Evolutionary conservation across 179 eudicot genomes (phyloP).

Genomic region (Beta macrorhiza): DNA sequence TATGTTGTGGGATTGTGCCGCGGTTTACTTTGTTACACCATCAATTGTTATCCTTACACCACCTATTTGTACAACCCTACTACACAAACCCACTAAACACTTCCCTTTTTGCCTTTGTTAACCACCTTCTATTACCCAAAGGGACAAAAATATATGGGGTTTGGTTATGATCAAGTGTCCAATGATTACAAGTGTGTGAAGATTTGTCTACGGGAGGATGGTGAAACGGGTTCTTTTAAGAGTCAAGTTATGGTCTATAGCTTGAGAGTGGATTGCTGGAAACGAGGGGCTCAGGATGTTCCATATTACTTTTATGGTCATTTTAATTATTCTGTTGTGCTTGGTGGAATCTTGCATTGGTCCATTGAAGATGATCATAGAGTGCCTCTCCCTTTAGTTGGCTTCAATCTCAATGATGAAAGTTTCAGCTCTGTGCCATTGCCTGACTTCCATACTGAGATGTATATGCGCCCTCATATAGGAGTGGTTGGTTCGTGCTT

Average conservation of each 20-base stretch:
- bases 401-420: constrained; percentile 19
- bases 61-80: constrained; percentile 21
- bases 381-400: constrained; percentile 5
- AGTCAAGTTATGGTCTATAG: constrained; percentile 24
- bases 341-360: constrained; percentile 13
- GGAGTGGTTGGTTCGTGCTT: constrained; percentile 24
- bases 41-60: background rate
- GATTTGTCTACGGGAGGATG: background rate
- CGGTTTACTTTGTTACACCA: constrained; percentile 14
- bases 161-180: constrained; percentile 16
- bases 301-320: background rate
- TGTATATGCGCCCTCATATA: background rate
- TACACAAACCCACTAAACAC: constrained; percentile 21
- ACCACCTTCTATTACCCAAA: too few species aligned
- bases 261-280: constrained; percentile 18
- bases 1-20: constrained; percentile 19
- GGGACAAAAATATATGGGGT: background rate
- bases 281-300: constrained; percentile 14
- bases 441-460: background rate
- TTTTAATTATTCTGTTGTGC: background rate
- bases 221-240: background rate
- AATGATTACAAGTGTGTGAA: constrained; percentile 9
- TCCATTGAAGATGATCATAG: background rate
- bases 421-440: constrained; percentile 12
- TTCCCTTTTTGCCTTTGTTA: background rate